Conservation (phyloP, 2,329 filamentous ascomycete species). For the Alternaria rosae region DNA sequence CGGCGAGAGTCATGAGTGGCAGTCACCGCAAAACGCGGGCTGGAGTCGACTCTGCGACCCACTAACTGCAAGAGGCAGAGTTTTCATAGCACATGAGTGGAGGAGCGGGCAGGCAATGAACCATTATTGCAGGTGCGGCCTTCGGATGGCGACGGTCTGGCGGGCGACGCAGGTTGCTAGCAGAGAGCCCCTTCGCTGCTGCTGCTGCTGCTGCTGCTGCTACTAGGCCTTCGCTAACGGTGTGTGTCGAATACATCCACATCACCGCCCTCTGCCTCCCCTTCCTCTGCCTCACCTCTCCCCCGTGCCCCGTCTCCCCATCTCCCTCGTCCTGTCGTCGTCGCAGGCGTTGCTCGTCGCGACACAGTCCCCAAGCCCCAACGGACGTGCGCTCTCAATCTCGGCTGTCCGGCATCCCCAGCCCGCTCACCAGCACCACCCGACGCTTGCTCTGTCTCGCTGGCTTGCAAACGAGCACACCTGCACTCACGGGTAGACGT, state of each 20-base stretch:
- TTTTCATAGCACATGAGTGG: constrained; percentile 31
- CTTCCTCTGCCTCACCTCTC: constrained; percentile 14
- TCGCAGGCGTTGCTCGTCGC: constrained; percentile 31
- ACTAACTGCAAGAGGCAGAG: constrained; percentile 32
- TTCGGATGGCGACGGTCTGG: constrained; percentile 15
- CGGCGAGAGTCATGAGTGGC: constrained; percentile 32
- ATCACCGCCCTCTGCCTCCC: constrained; percentile 14
- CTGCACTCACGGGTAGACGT: constrained; percentile 9
- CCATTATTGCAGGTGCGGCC: constrained; percentile 24
- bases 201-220: constrained; percentile 1
- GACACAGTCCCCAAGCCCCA: constrained; percentile 16
- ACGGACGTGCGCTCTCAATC: constrained; percentile 18
- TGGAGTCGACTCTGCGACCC: constrained; percentile 21
- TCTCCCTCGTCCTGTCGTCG: constrained; percentile 17
- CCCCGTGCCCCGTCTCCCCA: constrained; percentile 14
- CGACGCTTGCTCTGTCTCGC: constrained; percentile 19
- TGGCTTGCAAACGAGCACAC: constrained; percentile 11
- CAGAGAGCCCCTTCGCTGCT: constrained; percentile 10
- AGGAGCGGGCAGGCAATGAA: constrained; percentile 23
- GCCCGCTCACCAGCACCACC: constrained; percentile 12
- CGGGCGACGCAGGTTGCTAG: background rate
- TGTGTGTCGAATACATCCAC: constrained; percentile 9
- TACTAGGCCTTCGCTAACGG: constrained; percentile 16
- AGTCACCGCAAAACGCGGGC: constrained; percentile 27
- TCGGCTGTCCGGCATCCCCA: constrained; percentile 18